Percentiles rank a stretch among this genome's conserved stretches.
Evolutionary conservation across 331 rosid genomes (phyloP).

Genomic region (Cydonia oblonga): DNA sequence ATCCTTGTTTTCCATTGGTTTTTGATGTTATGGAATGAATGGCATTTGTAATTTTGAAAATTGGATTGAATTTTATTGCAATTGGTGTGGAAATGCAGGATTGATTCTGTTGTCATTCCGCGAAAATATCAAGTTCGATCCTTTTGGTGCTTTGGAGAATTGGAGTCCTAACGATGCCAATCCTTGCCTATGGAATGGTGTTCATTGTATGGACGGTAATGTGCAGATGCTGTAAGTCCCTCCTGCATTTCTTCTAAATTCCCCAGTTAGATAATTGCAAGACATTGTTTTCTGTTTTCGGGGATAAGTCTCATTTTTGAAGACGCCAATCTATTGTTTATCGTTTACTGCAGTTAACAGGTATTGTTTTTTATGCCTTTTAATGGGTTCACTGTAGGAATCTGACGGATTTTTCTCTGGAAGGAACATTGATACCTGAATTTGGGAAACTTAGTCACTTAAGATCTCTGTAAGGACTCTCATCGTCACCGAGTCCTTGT

Average conservation of each 20-base stretch:
- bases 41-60: not conserved
- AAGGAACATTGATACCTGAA: conserved; percentile 78
- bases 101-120: conserved; percentile 48
- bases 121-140: conserved; percentile 50
- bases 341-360: not conserved
- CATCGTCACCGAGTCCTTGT: not conserved
- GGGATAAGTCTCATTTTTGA: not conserved
- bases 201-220: conserved; percentile 44
- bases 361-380: conserved; percentile 10
- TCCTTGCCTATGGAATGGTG: conserved; percentile 75
- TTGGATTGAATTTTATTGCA: not conserved
- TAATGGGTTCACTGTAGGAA: conserved; percentile 39
- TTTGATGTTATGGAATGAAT: not conserved
- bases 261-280: not conserved
- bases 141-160: conserved; percentile 43
- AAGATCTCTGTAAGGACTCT: conserved; percentile 55
- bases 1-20: not conserved
- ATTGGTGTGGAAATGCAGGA: conserved; percentile 37
- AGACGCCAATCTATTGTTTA: not conserved
- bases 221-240: conserved; percentile 71
- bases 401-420: conserved; percentile 53
- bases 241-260: not conserved
- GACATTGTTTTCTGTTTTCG: not conserved
- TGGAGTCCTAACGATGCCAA: conserved; percentile 56
- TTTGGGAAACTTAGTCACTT: conserved; percentile 61